These are phyloP conservation scores for Pichia sp. DNA, from an alignment of 1,139 yeast species.

Conservation along the genomic window DNA sequence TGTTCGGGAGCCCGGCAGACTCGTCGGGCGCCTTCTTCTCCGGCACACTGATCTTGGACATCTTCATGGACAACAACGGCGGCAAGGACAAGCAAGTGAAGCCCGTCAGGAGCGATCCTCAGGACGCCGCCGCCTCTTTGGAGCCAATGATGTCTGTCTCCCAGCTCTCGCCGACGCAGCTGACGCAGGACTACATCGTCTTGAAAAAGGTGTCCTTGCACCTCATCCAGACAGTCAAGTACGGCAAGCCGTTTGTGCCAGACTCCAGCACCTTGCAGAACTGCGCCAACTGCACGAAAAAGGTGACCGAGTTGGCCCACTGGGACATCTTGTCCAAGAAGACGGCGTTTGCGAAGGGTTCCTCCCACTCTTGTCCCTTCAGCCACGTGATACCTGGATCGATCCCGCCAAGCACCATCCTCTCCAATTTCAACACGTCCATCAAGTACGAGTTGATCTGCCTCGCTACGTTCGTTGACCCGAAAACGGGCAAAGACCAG, in stretches of 20 bases:
- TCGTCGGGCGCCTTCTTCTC: constrained; percentile 83
- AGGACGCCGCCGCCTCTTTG: not conserved
- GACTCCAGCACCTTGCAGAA: constrained; percentile 44
- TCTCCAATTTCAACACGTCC: constrained; percentile 49
- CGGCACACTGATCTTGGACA: constrained; percentile 52
- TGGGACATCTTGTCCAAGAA: constrained; percentile 78
- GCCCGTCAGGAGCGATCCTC: not conserved
- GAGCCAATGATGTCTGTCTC: constrained; percentile 25
- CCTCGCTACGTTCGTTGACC: constrained; percentile 34
- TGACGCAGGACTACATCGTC: constrained; percentile 31
- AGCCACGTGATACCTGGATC: constrained; percentile 89
- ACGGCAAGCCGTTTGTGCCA: constrained; percentile 61
- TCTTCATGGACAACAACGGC: constrained; percentile 12
- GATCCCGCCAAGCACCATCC: constrained; percentile 72
- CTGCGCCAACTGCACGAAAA: constrained; percentile 56
- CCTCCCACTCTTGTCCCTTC: constrained; percentile 82
- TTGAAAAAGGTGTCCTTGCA: constrained; percentile 58
- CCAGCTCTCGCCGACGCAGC: constrained; percentile 17
- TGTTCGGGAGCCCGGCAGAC: constrained; percentile 74
- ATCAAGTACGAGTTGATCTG: constrained; percentile 77
- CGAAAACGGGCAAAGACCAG: constrained; percentile 25
- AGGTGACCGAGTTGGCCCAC: constrained; percentile 61
- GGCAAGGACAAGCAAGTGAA: not conserved
- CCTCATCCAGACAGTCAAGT: constrained; percentile 63
- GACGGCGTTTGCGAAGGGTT: constrained; percentile 53